Evolutionary conservation across 2,329 filamentous ascomycete species (phyloP), one percentile per base, ranked within the genome.

Genomic region (Aspergillus terreus): DNA sequence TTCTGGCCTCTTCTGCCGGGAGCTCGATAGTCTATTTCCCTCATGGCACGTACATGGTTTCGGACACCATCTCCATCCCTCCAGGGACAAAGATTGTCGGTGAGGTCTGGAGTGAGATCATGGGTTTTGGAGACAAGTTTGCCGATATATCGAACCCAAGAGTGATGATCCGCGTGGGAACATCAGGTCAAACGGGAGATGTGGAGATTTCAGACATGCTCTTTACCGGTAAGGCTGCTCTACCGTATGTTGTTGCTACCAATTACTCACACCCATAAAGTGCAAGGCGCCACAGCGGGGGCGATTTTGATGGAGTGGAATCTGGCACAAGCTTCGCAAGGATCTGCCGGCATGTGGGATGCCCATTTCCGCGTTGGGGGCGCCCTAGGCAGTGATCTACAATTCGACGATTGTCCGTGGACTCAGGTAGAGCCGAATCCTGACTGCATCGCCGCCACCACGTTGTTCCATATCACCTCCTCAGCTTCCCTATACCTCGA

Each of bases 41-140:
- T 3, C 63, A 60, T 12, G 66, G 67, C 27, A 59, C 65, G 0
- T 70, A 80, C 54, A 60, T 76, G 6, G 73, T 79, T 11, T 72
- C 66, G 1, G 66, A 73, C 32, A 80, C 78, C 0, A 59, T 81
- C 21, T 59, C 65, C n/a, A 62, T 80, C 25, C 78, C 78, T 0
- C 62, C 69, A 5, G 73, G 77, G 12, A 76, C 78, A 2, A 72
- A 75, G 2, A 76, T 84, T 33, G 70, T 81, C 6, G 82, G 82
- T 27, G 78, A 83, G 61, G 77, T 74, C 1, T 82, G 79, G 72
- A 71, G 79, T 6, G 70, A 71, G 4, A 80, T 80, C 63, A 75
- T 72, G 2, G 81, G 71, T 9, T 67, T 66, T 3, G 81, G 81
- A 2, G 52, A 62, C 52, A 73, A 68, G 43, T 84, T 79, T 63